Evolutionary conservation across 352 stramenopile genomes (phyloP).

Genomic region (Globisporangium paroecandrum): DNA sequence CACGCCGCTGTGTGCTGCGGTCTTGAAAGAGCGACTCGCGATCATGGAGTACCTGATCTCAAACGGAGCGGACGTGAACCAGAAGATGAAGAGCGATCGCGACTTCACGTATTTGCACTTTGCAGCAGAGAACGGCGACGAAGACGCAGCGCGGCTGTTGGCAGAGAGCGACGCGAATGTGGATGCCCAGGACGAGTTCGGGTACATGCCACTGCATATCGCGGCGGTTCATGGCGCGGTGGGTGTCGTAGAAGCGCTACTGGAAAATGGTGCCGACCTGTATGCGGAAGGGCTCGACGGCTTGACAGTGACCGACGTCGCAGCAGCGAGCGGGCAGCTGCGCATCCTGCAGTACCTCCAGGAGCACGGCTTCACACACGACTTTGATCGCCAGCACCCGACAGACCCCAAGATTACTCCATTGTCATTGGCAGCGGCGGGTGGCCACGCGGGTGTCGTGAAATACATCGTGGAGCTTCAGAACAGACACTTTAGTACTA

Average conservation of each 20-base stretch:
- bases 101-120: conserved; percentile 25
- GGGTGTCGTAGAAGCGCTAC: conserved; percentile 16
- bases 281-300: conserved; percentile 6
- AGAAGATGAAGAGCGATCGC: conserved; percentile 16
- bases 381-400: conserved; percentile 17
- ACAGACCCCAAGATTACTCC: conserved; percentile 15
- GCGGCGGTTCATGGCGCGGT: conserved; percentile 22
- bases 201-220: conserved; percentile 28
- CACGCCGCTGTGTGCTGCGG: conserved; percentile 18
- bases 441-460: conserved; percentile 9
- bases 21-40: conserved; percentile 11
- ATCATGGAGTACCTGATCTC: conserved; percentile 17
- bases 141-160: conserved; percentile 21
- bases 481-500: conserved; percentile 5
- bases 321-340: conserved; percentile 19
- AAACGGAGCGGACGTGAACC: conserved; percentile 21
- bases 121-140: conserved; percentile 30
- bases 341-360: conserved; percentile 18
- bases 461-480: conserved; percentile 18
- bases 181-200: conserved; percentile 19
- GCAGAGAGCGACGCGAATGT: conserved; percentile 21
- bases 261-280: conserved; percentile 23
- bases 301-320: conserved; percentile 18
- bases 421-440: conserved; percentile 11
- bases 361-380: conserved; percentile 18